Evolutionary conservation across 2,329 filamentous ascomycete species (phyloP).

Genomic region (Xylariaceae sp.): DNA sequence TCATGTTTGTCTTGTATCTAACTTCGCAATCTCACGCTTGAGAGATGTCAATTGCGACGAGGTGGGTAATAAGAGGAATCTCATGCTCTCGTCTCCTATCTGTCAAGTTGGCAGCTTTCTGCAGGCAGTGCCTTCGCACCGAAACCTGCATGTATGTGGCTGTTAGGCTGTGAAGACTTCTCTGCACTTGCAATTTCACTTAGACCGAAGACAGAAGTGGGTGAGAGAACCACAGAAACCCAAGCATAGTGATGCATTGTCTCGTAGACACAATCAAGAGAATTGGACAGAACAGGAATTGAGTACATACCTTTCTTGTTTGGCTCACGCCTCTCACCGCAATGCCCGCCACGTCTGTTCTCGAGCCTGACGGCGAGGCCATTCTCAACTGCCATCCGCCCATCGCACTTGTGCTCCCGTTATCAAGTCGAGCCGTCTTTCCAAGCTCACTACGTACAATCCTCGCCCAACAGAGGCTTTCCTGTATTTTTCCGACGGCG

Average conservation of each 20-base stretch:
- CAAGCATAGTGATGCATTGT: slow-evolving; percentile 24
- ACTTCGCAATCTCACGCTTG: slow-evolving; percentile 26
- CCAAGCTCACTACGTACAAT: slow-evolving; percentile 84
- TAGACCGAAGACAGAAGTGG: not conserved
- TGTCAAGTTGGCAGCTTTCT: slow-evolving; percentile 2
- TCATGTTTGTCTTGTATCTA: slow-evolving; percentile 26
- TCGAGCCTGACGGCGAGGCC: slow-evolving; percentile 99
- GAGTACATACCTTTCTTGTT: slow-evolving; percentile 32
- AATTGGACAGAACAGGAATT: slow-evolving; percentile 22
- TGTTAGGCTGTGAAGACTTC: slow-evolving; percentile 2
- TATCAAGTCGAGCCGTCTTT: slow-evolving; percentile 97
- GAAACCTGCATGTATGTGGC: slow-evolving; percentile 13
- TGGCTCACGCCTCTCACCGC: slow-evolving; percentile 38
- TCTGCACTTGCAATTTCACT: slow-evolving; percentile 21
- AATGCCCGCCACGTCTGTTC: slow-evolving; percentile 96
- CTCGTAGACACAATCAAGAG: slow-evolving; percentile 22
- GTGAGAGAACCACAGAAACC: not conserved
- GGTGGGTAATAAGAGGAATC: slow-evolving; percentile 19
- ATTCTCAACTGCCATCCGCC: slow-evolving; percentile 99
- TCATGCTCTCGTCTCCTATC: slow-evolving; percentile 1
- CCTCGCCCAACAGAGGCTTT: slow-evolving; percentile 86
- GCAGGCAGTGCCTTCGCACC: not conserved
- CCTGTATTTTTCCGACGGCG: slow-evolving; percentile 89
- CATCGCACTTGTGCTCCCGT: slow-evolving; percentile 96
- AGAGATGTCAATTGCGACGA: slow-evolving; percentile 25